These are phyloP conservation scores for Pyrus pyrifolia DNA, from an alignment of 306 rosid genomes.

Conservation along the genomic window DNA sequence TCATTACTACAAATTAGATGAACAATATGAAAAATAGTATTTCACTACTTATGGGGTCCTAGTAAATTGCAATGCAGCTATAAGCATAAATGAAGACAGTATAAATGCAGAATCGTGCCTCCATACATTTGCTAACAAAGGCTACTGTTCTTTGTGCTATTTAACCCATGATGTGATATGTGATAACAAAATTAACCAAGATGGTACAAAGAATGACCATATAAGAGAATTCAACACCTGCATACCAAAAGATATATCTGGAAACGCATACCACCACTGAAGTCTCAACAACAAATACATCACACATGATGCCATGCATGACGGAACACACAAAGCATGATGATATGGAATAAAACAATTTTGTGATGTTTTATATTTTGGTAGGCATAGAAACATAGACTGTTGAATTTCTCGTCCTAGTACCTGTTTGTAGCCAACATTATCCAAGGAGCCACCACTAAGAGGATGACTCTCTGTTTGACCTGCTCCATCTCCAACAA, in stretches of 20 bases:
- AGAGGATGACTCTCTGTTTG: conserved; percentile 52
- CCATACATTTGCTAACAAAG: neutral
- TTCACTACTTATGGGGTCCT: neutral
- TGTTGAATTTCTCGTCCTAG: neutral
- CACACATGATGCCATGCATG: neutral
- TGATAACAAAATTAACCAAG: neutral
- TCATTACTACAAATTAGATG: neutral
- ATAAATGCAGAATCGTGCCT: neutral
- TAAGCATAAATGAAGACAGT: neutral
- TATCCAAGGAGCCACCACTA: conserved; percentile 51
- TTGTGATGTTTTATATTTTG: neutral
- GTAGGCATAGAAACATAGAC: neutral
- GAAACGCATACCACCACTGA: neutral
- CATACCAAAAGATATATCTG: neutral
- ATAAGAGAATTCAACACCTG: neutral
- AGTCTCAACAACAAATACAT: neutral
- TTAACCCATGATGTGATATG: neutral
- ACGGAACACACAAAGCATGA: neutral
- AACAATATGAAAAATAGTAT: neutral
- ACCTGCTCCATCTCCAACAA: conserved; percentile 52
- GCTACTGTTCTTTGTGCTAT: neutral
- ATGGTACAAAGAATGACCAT: neutral
- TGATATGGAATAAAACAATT: neutral
- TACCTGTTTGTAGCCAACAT: conserved; percentile 79
- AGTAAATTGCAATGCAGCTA: neutral